These are phyloP conservation scores for Rhodamnia rubescens DNA, from an alignment of 345 rosid species.

Conservation along the genomic window DNA sequence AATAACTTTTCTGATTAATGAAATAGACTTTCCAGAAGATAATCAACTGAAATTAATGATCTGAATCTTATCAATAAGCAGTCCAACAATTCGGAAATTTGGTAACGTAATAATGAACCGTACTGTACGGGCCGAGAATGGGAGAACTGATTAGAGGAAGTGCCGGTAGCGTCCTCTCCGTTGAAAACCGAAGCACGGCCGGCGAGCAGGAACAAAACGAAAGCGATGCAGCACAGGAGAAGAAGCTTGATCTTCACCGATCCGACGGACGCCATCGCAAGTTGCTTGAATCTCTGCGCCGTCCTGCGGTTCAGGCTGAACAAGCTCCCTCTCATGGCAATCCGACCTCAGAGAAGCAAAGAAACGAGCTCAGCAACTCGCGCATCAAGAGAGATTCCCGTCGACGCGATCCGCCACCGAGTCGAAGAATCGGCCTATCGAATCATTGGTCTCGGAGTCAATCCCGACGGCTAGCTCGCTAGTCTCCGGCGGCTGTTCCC, in stretches of 20 bases:
- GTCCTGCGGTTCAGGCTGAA: conserved; percentile 48
- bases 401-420: not conserved
- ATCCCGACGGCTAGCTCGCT: not conserved
- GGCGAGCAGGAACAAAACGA: conserved; percentile 34
- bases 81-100: not conserved
- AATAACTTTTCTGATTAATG: not conserved
- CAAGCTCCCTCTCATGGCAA: conserved; percentile 58
- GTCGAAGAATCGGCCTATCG: not conserved
- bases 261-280: conserved; percentile 21
- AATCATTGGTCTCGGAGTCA: not conserved
- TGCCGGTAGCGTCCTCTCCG: conserved; percentile 21
- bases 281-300: conserved; percentile 48
- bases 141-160: conserved; percentile 25
- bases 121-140: conserved; percentile 37
- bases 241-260: conserved; percentile 60
- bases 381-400: not conserved
- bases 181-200: conserved; percentile 24
- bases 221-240: conserved; percentile 33
- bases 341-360: not conserved
- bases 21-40: not conserved
- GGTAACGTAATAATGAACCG: not conserved
- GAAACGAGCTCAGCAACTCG: not conserved
- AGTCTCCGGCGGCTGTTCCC: not conserved
- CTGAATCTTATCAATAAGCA: not conserved
- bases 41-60: not conserved